These are phyloP conservation scores for Crithidia brevicula DNA, from an alignment of 208 protist species.

Conservation along the genomic window DNA sequence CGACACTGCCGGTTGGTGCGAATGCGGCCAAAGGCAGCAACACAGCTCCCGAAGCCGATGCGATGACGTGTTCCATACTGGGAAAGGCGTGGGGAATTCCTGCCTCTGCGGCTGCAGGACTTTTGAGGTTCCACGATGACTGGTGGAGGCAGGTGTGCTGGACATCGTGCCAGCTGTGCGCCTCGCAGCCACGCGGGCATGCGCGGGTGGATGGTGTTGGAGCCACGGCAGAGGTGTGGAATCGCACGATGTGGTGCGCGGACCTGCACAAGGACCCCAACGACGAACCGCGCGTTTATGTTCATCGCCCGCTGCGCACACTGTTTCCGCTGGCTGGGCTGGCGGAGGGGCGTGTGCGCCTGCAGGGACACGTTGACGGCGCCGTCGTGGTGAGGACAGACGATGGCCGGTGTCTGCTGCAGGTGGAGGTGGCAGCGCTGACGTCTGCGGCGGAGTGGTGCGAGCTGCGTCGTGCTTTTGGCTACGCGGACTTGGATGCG, in stretches of 20 bases:
- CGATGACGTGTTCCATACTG: constrained; percentile 2
- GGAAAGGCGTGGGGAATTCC: constrained; percentile 15
- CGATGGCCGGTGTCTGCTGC: constrained; percentile 5
- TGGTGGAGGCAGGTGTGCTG: constrained; percentile 16
- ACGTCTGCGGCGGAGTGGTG: constrained; percentile 16
- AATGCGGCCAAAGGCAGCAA: no score
- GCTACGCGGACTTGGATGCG: constrained; percentile 3
- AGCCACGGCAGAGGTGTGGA: constrained; percentile 29
- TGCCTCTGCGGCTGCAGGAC: neutral
- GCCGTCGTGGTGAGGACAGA: neutral
- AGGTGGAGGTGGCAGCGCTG: constrained; percentile 18
- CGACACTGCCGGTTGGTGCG: no score
- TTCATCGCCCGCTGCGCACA: constrained; percentile 39
- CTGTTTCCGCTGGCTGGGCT: constrained; percentile 44
- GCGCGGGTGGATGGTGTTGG: neutral
- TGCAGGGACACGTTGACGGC: constrained; percentile 16
- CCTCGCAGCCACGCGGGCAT: neutral
- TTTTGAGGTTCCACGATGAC: constrained; percentile 21
- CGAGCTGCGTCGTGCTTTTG: neutral
- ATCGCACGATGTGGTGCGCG: constrained; percentile 37
- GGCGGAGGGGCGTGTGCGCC: constrained; percentile 10
- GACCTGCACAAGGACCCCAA: constrained; percentile 28
- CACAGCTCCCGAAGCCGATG: neutral
- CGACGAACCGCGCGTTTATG: constrained; percentile 24
- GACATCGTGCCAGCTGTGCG: neutral